Evolutionary conservation across 768 basidiomycete species (phyloP).

Genomic region (Cystofilobasidium macerans): DNA sequence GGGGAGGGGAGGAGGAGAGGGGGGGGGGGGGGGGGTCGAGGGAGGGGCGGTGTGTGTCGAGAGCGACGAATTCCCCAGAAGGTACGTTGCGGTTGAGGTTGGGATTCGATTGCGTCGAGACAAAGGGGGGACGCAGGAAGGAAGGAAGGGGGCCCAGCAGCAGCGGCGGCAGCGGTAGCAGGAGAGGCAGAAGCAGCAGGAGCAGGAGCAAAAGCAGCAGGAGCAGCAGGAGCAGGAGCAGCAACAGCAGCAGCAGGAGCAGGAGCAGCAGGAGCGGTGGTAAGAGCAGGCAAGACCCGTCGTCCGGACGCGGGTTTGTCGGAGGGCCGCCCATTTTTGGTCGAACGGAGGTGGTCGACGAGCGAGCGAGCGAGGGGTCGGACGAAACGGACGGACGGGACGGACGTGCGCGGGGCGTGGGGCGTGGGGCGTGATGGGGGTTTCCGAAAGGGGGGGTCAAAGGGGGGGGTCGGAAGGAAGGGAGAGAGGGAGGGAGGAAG

Average conservation of each 20-base stretch:
- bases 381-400: too few species aligned
- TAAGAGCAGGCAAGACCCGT: too few species aligned
- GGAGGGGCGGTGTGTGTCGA: not conserved
- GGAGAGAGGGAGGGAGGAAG: too few species aligned
- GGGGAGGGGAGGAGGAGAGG: not conserved
- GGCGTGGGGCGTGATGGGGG: too few species aligned
- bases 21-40: too few species aligned
- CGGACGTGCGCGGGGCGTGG: too few species aligned
- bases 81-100: not conserved
- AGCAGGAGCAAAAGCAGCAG: not conserved
- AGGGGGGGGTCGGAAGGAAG: too few species aligned
- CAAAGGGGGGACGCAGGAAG: not conserved
- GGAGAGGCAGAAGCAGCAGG: not conserved
- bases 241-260: not conserved
- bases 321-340: too few species aligned
- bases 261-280: not conserved
- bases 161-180: not conserved
- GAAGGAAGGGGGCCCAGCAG: not conserved
- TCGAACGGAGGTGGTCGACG: too few species aligned
- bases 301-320: too few species aligned
- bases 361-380: too few species aligned
- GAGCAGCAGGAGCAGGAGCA: not conserved
- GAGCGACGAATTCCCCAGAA: not conserved
- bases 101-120: not conserved
- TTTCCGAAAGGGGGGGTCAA: too few species aligned